A percentile compares a stretch with the other conserved stretches of the same genome.
phyloP scores from a whole-genome alignment of 345 rosid genomes.

The Noccaea caerulescens region DNA sequence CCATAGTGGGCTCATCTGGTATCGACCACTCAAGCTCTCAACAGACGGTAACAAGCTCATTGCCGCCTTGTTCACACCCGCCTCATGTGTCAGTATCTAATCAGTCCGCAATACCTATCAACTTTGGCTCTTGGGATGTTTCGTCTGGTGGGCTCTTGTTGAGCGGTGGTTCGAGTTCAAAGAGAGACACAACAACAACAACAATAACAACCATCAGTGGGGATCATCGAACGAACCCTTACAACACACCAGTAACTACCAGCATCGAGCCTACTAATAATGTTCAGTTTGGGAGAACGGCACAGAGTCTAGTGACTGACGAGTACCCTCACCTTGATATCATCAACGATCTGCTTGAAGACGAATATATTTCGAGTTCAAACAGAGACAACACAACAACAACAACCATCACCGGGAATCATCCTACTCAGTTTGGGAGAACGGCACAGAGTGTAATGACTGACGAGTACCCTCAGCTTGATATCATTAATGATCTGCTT shows the following conservation, averaged over 20 bases:
- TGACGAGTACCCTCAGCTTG: too few species aligned
- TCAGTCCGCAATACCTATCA: conserved; percentile 50
- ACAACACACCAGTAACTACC: conserved; percentile 38
- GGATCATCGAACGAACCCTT: conserved; percentile 23
- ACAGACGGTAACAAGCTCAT: conserved; percentile 51
- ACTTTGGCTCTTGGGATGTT: conserved; percentile 53
- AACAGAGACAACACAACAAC: conserved; percentile 39
- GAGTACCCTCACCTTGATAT: too few species aligned
- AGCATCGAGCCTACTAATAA: not conserved
- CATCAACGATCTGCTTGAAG: too few species aligned
- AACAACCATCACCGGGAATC: conserved; percentile 11
- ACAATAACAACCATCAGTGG: conserved; percentile 9
- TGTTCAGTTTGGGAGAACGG: conserved; percentile 48
- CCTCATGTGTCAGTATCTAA: conserved; percentile 46
- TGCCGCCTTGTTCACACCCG: conserved; percentile 49
- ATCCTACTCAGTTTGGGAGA: not conserved
- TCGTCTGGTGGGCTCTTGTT: conserved; percentile 48
- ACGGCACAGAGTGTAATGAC: too few species aligned
- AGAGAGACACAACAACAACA: conserved; percentile 39
- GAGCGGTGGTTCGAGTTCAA: conserved; percentile 57
- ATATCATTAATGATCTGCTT: too few species aligned
- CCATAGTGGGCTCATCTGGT: conserved; percentile 55
- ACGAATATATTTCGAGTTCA: conserved; percentile 35
- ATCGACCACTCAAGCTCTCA: conserved; percentile 51
- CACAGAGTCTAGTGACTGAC: not conserved